Conservation (phyloP, 2,329 filamentous ascomycete genomes). For the Zalaria obscura region DNA sequence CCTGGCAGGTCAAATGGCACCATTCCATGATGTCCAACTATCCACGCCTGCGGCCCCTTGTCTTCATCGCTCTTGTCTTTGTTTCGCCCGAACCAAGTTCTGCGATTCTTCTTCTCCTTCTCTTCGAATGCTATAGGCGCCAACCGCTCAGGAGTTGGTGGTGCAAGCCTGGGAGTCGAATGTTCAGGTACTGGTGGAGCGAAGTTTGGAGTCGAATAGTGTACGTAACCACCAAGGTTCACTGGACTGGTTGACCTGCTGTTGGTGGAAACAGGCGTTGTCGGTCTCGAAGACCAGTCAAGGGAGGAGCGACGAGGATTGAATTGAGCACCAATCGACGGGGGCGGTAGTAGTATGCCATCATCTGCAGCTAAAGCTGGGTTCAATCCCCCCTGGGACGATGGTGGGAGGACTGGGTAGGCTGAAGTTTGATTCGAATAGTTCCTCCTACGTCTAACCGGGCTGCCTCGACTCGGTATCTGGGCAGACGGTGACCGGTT, state of each 20-base stretch:
- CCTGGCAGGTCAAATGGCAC: slow-evolving; percentile 40
- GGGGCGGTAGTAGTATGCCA: slow-evolving; percentile 3
- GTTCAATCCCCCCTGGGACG: too few species aligned
- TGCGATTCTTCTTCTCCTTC: slow-evolving; percentile 16
- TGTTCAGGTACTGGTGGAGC: not conserved
- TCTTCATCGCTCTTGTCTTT: slow-evolving; percentile 18
- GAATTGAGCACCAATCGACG: not conserved
- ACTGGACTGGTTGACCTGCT: slow-evolving; percentile 1
- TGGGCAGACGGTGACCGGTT: too few species aligned
- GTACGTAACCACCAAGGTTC: not conserved
- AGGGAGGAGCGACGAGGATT: slow-evolving; percentile 1
- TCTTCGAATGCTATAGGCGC: slow-evolving; percentile 5
- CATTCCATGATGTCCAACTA: slow-evolving; percentile 42
- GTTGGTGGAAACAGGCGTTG: not conserved
- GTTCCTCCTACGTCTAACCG: too few species aligned
- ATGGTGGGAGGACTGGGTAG: not conserved
- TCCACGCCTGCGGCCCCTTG: slow-evolving; percentile 37
- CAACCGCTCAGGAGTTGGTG: not conserved
- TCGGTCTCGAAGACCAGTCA: slow-evolving; percentile 1
- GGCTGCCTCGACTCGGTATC: too few species aligned
- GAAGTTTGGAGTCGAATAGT: not conserved
- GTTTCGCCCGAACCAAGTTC: slow-evolving; percentile 16
- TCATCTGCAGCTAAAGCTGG: slow-evolving; percentile 3
- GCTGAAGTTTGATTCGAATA: not conserved
- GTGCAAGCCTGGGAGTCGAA: too few species aligned